A percentile compares a stretch with the other conserved stretches of the same genome.
phyloP scores from a whole-genome alignment of 305 asterid genomes.

The Solanum hybrid region DNA sequence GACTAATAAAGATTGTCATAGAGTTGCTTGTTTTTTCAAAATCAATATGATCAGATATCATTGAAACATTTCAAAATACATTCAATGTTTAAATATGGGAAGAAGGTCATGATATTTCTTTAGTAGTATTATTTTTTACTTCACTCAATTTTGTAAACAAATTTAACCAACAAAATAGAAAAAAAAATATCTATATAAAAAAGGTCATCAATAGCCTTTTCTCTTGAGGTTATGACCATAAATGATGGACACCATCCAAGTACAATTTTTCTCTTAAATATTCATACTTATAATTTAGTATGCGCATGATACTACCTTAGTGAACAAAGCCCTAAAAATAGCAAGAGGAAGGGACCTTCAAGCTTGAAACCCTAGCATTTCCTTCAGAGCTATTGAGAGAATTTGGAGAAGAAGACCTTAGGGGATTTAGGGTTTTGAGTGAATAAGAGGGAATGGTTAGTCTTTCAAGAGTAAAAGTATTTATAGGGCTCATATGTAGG shows the following conservation, averaged over 20 bases:
- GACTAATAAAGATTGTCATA: too few species aligned
- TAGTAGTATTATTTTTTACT: background rate
- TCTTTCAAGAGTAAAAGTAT: background rate
- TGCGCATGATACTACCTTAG: background rate
- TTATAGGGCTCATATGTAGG: background rate
- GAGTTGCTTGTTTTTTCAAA: background rate
- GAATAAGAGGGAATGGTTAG: background rate
- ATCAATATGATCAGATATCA: background rate
- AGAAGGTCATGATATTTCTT: background rate
- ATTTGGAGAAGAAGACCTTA: background rate
- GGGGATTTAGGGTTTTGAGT: background rate
- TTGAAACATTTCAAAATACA: too few species aligned
- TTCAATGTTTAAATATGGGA: background rate
- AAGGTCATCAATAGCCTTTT: background rate
- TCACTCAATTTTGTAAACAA: background rate
- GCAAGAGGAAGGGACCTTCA: background rate
- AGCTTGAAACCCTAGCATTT: background rate
- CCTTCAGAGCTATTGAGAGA: background rate
- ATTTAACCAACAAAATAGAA: background rate
- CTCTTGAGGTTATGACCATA: background rate
- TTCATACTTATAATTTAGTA: background rate
- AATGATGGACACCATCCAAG: background rate
- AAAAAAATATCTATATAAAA: too few species aligned
- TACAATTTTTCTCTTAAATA: background rate
- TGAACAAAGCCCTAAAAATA: background rate